Percentiles rank a stretch among this genome's conserved stretches.
Conservation (phyloP, 2,329 filamentous ascomycete genomes). For the Alternaria conjuncta region DNA sequence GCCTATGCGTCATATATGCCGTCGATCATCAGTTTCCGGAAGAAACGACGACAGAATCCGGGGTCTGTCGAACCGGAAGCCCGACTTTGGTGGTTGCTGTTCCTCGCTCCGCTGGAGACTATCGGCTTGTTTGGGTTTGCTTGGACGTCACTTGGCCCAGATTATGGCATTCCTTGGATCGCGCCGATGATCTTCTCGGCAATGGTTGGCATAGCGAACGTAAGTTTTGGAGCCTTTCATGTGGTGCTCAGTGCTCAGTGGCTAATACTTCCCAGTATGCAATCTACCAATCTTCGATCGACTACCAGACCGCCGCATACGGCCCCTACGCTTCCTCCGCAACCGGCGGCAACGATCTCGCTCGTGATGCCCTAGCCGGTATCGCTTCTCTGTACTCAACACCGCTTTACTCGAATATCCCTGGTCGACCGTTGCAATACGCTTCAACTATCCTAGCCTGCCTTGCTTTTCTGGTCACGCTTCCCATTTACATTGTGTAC, state of each 20-base stretch:
- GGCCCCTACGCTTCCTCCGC: constrained; percentile 76
- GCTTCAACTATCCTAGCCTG: constrained; percentile 62
- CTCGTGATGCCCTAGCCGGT: constrained; percentile 75
- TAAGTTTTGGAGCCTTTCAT: constrained; percentile 3
- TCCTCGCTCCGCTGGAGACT: constrained; percentile 65
- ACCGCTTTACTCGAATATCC: constrained; percentile 52
- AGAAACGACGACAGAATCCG: constrained; percentile 55
- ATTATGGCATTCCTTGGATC: constrained; percentile 67
- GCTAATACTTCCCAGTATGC: constrained; percentile 53
- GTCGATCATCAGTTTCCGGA: constrained; percentile 59
- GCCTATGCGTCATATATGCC: constrained; percentile 66
- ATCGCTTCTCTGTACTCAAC: constrained; percentile 72
- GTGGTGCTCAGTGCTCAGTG: no score
- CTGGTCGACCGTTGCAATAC: constrained; percentile 55
- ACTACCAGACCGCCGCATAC: constrained; percentile 78
- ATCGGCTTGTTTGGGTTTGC: constrained; percentile 75
- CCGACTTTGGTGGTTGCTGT: constrained; percentile 70
- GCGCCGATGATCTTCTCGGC: constrained; percentile 69
- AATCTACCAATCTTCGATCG: constrained; percentile 78
- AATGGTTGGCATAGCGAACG: constrained; percentile 74
- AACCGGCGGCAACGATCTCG: constrained; percentile 77
- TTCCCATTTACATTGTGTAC: constrained; percentile 64
- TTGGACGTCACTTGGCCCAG: constrained; percentile 69
- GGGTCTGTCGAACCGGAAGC: constrained; percentile 67
- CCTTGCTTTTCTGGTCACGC: constrained; percentile 57